Evolutionary conservation across 2,329 filamentous ascomycete genomes (phyloP).

Genomic region (Tolypocladium endophyticum): DNA sequence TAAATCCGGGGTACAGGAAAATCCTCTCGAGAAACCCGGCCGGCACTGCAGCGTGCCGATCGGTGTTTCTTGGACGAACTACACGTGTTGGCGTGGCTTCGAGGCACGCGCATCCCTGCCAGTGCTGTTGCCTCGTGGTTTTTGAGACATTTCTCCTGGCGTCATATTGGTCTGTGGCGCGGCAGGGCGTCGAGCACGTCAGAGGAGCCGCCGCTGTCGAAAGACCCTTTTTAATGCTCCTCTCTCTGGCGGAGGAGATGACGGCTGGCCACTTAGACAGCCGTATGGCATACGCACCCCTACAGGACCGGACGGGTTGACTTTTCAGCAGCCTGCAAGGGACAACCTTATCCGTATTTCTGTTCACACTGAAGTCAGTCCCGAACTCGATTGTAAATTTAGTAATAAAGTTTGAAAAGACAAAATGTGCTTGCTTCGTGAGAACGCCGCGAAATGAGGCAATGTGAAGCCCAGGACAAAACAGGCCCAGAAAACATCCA

Average conservation of each 20-base stretch:
- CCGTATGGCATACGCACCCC: no score
- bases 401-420: no score
- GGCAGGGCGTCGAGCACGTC: not conserved
- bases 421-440: not conserved
- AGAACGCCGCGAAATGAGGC: not conserved
- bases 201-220: not conserved
- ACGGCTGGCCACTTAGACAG: not conserved
- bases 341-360: no score
- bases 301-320: no score
- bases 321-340: no score
- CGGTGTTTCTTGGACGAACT: not conserved
- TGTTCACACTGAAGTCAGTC: no score
- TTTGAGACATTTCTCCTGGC: not conserved
- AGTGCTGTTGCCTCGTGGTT: not conserved
- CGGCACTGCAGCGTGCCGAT: not conserved
- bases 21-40: not conserved
- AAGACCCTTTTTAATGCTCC: not conserved
- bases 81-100: not conserved
- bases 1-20: not conserved
- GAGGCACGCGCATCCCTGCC: not conserved
- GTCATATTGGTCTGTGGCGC: not conserved
- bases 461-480: not conserved
- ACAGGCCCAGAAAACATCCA: not conserved
- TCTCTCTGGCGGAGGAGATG: not conserved
- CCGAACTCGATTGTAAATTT: no score